phyloP scores from a whole-genome alignment of 1,284 basidiomycete genomes.

The Melampsora larici-populina region DNA sequence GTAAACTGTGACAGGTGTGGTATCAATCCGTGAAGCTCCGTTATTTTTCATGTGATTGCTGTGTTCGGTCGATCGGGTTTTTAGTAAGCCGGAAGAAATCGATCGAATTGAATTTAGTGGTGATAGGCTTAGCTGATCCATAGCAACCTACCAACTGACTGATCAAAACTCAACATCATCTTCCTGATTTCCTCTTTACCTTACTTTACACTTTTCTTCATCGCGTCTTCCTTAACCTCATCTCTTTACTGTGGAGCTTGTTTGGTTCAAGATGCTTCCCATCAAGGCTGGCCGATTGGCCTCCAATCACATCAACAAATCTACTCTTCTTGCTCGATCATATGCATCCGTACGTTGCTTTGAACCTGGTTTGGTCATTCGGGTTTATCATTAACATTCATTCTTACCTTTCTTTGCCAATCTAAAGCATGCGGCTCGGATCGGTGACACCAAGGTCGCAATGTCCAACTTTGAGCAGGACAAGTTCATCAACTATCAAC shows the following conservation, averaged over 20 bases:
- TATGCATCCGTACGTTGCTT: conserved; percentile 6
- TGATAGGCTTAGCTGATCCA: background rate
- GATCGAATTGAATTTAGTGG: background rate
- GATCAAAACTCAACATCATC: background rate
- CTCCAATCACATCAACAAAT: background rate
- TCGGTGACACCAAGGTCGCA: conserved; percentile 85
- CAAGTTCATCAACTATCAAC: conserved; percentile 91
- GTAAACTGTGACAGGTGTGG: too few relatives aligned
- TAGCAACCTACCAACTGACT: too few relatives aligned
- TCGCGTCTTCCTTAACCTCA: background rate
- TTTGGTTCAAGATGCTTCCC: background rate
- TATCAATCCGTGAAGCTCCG: too few relatives aligned
- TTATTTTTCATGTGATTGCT: background rate
- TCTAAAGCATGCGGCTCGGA: conserved; percentile 60
- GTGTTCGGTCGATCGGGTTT: conserved; percentile 9
- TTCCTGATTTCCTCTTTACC: background rate
- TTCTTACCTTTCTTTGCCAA: too few relatives aligned
- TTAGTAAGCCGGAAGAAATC: background rate
- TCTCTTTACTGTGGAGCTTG: background rate
- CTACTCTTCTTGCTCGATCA: background rate
- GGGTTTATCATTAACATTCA: too few relatives aligned
- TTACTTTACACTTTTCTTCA: background rate
- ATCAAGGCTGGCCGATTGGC: background rate
- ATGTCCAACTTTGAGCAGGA: conserved; percentile 85
- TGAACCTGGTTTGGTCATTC: background rate